These are phyloP conservation scores for Pyrenochaeta sp. DNA, from an alignment of 2,329 filamentous ascomycete species.

Conservation along the genomic window DNA sequence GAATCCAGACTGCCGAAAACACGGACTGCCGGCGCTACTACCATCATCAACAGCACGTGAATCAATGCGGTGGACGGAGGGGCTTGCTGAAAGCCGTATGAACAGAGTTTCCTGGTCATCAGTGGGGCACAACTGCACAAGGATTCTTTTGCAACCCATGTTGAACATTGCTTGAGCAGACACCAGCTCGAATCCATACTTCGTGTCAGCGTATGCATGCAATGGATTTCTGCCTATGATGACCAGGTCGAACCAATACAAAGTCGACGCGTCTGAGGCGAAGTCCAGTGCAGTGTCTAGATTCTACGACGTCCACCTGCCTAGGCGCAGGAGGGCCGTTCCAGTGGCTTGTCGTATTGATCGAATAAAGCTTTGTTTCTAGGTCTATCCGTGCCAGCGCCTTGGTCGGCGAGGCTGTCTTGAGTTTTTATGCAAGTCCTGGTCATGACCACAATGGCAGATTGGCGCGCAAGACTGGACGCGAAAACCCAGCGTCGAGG, in stretches of 20 bases:
- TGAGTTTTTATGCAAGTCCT: not conserved
- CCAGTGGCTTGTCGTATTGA: not conserved
- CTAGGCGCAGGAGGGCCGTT: too few relatives aligned
- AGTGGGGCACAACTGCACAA: too few relatives aligned
- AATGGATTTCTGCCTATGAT: not conserved
- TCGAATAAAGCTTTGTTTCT: not conserved
- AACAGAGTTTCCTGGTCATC: too few relatives aligned
- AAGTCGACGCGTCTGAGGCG: constrained; percentile 3
- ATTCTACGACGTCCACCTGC: not conserved
- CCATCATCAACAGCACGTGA: too few relatives aligned
- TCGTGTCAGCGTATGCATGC: constrained; percentile 4
- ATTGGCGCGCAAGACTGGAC: not conserved
- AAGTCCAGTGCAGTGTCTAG: not conserved
- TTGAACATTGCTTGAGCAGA: not conserved
- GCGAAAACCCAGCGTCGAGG: not conserved
- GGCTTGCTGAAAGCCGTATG: too few relatives aligned
- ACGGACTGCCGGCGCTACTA: not conserved
- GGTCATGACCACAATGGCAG: not conserved
- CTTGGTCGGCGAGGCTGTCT: not conserved
- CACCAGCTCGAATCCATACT: not conserved
- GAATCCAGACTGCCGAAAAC: too few relatives aligned
- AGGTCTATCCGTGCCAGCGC: not conserved
- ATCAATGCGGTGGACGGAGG: too few relatives aligned
- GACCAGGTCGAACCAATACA: not conserved
- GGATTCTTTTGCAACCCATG: not conserved